Conservation (phyloP, 2,329 filamentous ascomycete genomes). For the Trichophyton schoenleinii region DNA sequence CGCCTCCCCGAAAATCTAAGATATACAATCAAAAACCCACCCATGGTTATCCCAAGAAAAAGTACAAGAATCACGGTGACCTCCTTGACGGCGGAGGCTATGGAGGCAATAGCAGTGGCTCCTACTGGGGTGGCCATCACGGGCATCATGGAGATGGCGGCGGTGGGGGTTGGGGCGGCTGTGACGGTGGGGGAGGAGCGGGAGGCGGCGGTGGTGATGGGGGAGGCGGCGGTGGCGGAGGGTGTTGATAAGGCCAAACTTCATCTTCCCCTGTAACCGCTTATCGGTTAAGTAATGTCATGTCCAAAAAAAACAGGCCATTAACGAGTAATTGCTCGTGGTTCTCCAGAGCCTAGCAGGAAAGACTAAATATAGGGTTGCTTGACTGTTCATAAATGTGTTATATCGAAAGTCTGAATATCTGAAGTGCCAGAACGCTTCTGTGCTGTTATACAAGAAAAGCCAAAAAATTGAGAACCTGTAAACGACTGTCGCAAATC, state of each 20-base stretch:
- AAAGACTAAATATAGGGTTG: too few species aligned
- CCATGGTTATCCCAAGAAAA: background rate
- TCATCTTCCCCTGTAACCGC: background rate
- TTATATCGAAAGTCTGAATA: background rate
- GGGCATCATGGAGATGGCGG: background rate
- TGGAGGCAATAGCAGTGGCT: too few species aligned
- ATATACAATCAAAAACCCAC: background rate
- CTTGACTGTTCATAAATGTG: background rate
- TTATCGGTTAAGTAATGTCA: background rate
- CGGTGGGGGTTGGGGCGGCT: background rate
- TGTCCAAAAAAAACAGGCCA: background rate
- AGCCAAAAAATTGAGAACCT: background rate
- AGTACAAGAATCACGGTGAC: background rate
- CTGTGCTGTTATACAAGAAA: background rate
- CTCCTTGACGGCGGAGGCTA: background rate
- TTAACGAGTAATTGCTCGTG: background rate
- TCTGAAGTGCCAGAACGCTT: background rate
- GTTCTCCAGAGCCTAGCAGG: too few species aligned
- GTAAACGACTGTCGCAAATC: background rate
- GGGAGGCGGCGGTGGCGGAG: background rate
- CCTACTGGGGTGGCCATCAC: too few species aligned
- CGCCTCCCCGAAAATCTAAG: background rate
- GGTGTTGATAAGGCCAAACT: background rate
- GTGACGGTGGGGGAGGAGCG: slow-evolving; percentile 13
- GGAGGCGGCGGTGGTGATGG: slow-evolving; percentile 15